phyloP scores from a whole-genome alignment of 176 grass and related monocot species.

The Chrysopogon serrulatus region DNA sequence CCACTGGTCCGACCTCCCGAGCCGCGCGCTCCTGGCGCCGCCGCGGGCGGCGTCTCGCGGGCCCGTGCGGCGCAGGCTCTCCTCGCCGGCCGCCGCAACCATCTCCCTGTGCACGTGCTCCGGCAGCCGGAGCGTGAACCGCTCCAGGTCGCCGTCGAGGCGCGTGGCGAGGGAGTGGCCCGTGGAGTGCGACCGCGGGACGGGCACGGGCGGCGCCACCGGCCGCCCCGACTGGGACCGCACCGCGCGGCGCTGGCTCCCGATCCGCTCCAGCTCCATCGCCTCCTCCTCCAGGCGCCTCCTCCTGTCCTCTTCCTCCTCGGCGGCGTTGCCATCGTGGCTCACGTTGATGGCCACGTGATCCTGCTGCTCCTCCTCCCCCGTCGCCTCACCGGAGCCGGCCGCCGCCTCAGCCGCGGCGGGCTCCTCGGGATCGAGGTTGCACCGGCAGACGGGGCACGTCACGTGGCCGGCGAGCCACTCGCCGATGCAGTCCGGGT shows the following conservation, averaged over 20 bases:
- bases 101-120: conserved; percentile 62
- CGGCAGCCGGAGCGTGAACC: conserved; percentile 79
- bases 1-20: conserved; percentile 59
- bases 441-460: conserved; percentile 75
- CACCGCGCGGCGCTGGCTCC: conserved; percentile 63
- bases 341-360: conserved; percentile 41
- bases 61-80: conserved; percentile 38
- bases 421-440: conserved; percentile 33
- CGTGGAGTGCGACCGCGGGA: conserved; percentile 76
- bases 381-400: neutral
- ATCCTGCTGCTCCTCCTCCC: neutral
- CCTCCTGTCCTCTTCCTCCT: neutral
- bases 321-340: neutral
- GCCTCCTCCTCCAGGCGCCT: conserved; percentile 32
- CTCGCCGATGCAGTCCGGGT: conserved; percentile 78
- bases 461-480: conserved; percentile 71
- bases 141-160: conserved; percentile 43
- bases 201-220: conserved; percentile 16
- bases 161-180: conserved; percentile 53
- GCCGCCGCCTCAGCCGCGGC: neutral
- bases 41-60: neutral
- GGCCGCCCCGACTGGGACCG: conserved; percentile 49
- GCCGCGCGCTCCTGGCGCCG: conserved; percentile 34
- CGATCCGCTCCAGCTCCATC: conserved; percentile 68
- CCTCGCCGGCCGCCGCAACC: conserved; percentile 33